phyloP scores from a whole-genome alignment of 495 filamentous ascomycete species.

The Penicillium egyptiacum region DNA sequence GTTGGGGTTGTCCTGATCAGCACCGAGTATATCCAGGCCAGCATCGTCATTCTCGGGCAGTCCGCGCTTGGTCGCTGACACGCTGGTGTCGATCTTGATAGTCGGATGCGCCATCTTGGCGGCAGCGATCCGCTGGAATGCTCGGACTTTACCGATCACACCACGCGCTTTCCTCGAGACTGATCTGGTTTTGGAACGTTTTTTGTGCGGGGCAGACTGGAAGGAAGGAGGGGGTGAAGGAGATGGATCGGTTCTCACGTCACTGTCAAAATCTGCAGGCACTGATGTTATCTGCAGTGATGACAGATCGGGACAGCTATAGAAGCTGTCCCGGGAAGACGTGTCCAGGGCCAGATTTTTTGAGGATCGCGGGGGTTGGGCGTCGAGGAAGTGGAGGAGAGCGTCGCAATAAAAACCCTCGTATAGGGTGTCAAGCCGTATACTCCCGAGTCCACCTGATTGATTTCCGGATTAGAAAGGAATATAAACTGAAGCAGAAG shows the following conservation, averaged over 20 bases:
- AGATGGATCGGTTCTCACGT: slow-evolving; percentile 34
- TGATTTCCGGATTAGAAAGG: not conserved
- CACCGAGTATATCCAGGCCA: slow-evolving; percentile 30
- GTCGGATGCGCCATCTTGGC: slow-evolving; percentile 49
- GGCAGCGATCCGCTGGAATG: slow-evolving; percentile 45
- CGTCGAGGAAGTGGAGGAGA: slow-evolving; percentile 23
- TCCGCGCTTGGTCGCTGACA: slow-evolving; percentile 45
- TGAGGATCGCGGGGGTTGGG: slow-evolving; percentile 29
- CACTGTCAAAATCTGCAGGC: slow-evolving; percentile 22
- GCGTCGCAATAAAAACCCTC: slow-evolving; percentile 29
- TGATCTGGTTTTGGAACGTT: slow-evolving; percentile 34
- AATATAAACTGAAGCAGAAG: not conserved
- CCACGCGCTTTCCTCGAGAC: slow-evolving; percentile 49
- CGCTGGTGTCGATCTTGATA: slow-evolving; percentile 49
- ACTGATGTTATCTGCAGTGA: slow-evolving; percentile 32
- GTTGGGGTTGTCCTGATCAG: slow-evolving; percentile 36
- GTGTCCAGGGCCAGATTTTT: slow-evolving; percentile 51
- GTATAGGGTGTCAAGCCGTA: slow-evolving; percentile 20
- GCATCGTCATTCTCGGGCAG: slow-evolving; percentile 40
- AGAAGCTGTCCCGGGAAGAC: slow-evolving; percentile 48
- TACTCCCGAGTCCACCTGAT: slow-evolving; percentile 6
- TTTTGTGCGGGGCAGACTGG: slow-evolving; percentile 37
- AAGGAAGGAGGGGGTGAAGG: slow-evolving; percentile 34
- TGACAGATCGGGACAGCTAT: slow-evolving; percentile 54
- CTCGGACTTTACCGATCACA: slow-evolving; percentile 50